Conservation (phyloP, 2,329 filamentous ascomycete genomes). For the Penicillium palitans region DNA sequence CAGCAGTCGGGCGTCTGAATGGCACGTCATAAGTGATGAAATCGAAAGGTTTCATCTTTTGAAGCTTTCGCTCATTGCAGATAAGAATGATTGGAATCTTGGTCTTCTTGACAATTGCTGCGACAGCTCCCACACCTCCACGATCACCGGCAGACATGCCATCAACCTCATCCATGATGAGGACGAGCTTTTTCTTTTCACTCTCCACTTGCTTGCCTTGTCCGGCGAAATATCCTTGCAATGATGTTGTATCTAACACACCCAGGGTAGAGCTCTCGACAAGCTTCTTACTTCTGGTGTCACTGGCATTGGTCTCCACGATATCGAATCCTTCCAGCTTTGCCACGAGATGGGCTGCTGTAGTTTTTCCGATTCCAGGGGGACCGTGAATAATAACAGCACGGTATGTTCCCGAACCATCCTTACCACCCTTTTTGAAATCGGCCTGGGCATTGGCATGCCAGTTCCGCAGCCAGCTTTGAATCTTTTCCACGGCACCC, state of each 20-base stretch:
- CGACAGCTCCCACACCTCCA: constrained; percentile 90
- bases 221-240: constrained; percentile 85
- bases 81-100: constrained; percentile 94
- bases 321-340: constrained; percentile 92
- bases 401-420: constrained; percentile 78
- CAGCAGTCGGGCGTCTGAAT: constrained; percentile 85
- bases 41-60: constrained; percentile 99
- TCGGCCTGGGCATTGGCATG: constrained; percentile 72
- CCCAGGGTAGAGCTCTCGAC: constrained; percentile 87
- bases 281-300: constrained; percentile 92
- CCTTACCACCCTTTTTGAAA: constrained; percentile 79
- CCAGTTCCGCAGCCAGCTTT: constrained; percentile 83
- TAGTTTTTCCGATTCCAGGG: constrained; percentile 96
- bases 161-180: constrained; percentile 99
- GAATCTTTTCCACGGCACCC: constrained; percentile 80
- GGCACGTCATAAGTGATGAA: constrained; percentile 78
- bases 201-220: constrained; percentile 77
- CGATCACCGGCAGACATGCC: constrained; percentile 98
- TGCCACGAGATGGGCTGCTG: constrained; percentile 89
- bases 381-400: constrained; percentile 95
- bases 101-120: constrained; percentile 92
- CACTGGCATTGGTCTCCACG: constrained; percentile 92
- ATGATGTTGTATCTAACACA: constrained; percentile 87
- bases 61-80: constrained; percentile 88
- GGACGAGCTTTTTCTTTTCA: constrained; percentile 85